Conservation (phyloP, 2,329 filamentous ascomycete genomes). For the Septoria petroselini region DNA sequence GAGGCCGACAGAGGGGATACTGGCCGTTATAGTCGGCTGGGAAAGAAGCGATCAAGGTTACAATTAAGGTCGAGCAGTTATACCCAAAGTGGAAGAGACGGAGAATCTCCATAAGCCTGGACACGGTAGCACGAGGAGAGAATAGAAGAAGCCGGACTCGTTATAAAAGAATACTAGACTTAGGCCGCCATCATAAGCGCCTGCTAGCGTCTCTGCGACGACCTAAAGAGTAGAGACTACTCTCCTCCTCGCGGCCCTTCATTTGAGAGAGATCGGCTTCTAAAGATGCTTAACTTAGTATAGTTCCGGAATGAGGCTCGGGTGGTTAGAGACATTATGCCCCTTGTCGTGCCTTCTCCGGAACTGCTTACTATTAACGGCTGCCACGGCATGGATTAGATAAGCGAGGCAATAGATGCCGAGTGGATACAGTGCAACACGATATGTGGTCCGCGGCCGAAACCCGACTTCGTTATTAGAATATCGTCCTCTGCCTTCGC, state of each 20-base stretch:
- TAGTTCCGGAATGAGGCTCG: conserved; percentile 3
- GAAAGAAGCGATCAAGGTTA: conserved; percentile 3
- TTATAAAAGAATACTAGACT: conserved; percentile 16
- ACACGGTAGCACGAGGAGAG: conserved; percentile 19
- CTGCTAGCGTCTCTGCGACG: conserved; percentile 14
- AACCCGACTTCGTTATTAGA: conserved; percentile 17
- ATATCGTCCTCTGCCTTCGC: conserved; percentile 14
- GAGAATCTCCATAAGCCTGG: conserved; percentile 20
- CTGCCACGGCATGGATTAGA: conserved; percentile 2
- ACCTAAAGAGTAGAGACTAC: background rate
- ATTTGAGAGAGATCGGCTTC: background rate
- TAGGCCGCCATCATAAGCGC: conserved; percentile 8
- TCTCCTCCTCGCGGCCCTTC: background rate
- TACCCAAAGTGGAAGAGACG: conserved; percentile 17
- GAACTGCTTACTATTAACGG: conserved; percentile 10
- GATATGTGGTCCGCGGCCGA: conserved; percentile 16
- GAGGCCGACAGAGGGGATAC: conserved; percentile 1
- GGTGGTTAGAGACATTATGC: conserved; percentile 9
- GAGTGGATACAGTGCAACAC: conserved; percentile 16
- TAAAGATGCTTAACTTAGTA: background rate
- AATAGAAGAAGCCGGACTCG: conserved; percentile 18
- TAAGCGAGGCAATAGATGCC: conserved; percentile 10
- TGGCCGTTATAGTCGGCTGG: background rate
- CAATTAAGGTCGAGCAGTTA: conserved; percentile 13
- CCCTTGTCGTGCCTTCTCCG: conserved; percentile 9